These are phyloP conservation scores for Smallanthus sonchifolius DNA, from an alignment of 129 eudicot genomes.

Conservation along the genomic window DNA sequence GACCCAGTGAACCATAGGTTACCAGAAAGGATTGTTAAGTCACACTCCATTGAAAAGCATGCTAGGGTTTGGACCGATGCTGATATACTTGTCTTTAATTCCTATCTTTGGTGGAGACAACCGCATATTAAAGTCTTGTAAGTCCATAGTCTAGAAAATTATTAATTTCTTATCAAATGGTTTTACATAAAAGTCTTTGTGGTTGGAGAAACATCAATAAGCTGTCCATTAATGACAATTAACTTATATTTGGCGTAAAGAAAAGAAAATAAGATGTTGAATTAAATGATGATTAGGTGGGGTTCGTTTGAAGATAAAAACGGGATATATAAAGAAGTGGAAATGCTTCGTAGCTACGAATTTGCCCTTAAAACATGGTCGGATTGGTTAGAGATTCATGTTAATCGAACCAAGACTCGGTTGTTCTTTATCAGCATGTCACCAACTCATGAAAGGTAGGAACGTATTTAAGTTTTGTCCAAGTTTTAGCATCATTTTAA, in stretches of 20 bases:
- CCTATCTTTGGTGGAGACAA: conserved; percentile 70
- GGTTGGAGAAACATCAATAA: conserved; percentile 16
- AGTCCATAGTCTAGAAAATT: conserved; percentile 21
- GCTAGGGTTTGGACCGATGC: conserved; percentile 65
- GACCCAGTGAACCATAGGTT: conserved; percentile 55
- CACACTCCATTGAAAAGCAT: conserved; percentile 60
- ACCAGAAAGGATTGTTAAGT: conserved; percentile 57
- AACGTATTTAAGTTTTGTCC: background rate
- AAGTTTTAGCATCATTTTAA: background rate
- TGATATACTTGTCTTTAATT: conserved; percentile 53
- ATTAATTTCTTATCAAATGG: background rate
- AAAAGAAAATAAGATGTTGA: background rate
- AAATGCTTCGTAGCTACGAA: conserved; percentile 54
- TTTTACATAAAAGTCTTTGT: conserved; percentile 8
- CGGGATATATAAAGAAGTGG: conserved; percentile 51
- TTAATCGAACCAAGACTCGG: conserved; percentile 53
- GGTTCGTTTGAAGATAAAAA: conserved; percentile 50
- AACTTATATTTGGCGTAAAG: background rate
- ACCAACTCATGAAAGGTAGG: conserved; percentile 77
- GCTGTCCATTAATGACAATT: background rate
- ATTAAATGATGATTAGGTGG: conserved; percentile 46
- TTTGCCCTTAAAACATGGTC: conserved; percentile 79
- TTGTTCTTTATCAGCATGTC: conserved; percentile 76
- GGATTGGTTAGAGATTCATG: conserved; percentile 65
- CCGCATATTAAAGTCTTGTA: conserved; percentile 61